A percentile compares a stretch with the other conserved stretches of the same genome.
phyloP scores from a whole-genome alignment of 495 filamentous ascomycete species.

The Lindgomyces ingoldianus region DNA sequence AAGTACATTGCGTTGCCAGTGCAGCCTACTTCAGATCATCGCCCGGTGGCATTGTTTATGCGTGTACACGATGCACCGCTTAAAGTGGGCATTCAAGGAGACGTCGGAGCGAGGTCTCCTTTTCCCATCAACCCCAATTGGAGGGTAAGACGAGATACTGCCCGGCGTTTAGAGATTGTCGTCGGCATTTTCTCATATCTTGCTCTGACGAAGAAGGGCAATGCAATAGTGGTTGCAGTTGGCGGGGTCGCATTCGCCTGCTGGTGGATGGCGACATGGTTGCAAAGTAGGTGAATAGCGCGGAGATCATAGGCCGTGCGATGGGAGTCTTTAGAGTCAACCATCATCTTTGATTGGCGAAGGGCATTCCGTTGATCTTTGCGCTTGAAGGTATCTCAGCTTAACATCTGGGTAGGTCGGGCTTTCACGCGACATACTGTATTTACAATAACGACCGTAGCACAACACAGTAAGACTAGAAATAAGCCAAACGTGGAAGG shows the following conservation, averaged over 20 bases:
- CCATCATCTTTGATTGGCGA: too few species aligned
- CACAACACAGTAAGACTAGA: too few species aligned
- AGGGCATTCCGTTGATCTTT: too few species aligned
- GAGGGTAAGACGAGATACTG: conserved; percentile 51
- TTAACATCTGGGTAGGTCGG: too few species aligned
- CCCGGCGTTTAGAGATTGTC: conserved; percentile 58
- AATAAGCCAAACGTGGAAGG: too few species aligned
- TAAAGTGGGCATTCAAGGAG: conserved; percentile 31
- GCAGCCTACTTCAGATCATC: conserved; percentile 79
- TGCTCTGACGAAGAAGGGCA: conserved; percentile 62
- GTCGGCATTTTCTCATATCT: conserved; percentile 61
- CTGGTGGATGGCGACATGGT: conserved; percentile 14
- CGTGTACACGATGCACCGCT: conserved; percentile 55
- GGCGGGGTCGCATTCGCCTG: conserved; percentile 18
- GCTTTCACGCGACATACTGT: too few species aligned
- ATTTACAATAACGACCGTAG: too few species aligned
- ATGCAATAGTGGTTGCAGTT: conserved; percentile 23
- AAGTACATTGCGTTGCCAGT: conserved; percentile 74
- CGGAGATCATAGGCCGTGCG: too few species aligned
- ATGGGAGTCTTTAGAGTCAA: too few species aligned
- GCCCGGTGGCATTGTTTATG: conserved; percentile 70
- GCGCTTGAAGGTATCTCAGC: too few species aligned
- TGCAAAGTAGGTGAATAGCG: not conserved
- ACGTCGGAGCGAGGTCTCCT: conserved; percentile 48
- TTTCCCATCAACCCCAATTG: conserved; percentile 59